These are phyloP conservation scores for Diophrys appendiculata DNA, from an alignment of 73 alveolate genomes.

Conservation along the genomic window DNA sequence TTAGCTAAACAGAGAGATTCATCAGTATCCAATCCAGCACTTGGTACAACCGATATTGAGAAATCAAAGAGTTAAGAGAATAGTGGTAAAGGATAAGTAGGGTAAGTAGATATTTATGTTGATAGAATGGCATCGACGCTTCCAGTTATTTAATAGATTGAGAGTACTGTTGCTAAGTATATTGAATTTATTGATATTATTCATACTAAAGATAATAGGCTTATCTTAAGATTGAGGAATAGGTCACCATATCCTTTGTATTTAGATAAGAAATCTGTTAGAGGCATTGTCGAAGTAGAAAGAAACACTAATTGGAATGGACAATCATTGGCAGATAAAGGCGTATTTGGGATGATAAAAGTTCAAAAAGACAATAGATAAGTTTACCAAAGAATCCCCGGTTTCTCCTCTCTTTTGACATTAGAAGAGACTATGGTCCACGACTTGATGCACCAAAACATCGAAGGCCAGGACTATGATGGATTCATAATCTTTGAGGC, in stretches of 20 bases:
- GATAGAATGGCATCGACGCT: background rate
- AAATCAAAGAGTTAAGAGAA: background rate
- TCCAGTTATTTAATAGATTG: background rate
- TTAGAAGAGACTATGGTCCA: background rate
- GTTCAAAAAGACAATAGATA: background rate
- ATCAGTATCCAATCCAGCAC: background rate
- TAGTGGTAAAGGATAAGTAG: background rate
- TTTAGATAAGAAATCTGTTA: background rate
- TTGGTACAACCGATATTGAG: background rate
- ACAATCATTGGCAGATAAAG: background rate
- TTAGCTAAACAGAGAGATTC: background rate
- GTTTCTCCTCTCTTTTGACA: background rate
- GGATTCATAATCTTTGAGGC: background rate
- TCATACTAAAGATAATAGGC: background rate
- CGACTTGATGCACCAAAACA: background rate
- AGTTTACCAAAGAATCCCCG: background rate
- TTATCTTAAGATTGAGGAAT: background rate
- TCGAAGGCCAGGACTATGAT: background rate
- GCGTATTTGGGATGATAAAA: background rate
- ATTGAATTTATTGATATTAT: background rate
- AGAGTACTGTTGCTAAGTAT: background rate
- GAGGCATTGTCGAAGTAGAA: background rate
- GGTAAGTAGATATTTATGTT: background rate
- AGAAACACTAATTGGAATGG: background rate
- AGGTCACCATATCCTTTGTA: constrained; percentile 1